phyloP scores from a whole-genome alignment of 2,329 filamentous ascomycete genomes.

The Penicillium palitans region DNA sequence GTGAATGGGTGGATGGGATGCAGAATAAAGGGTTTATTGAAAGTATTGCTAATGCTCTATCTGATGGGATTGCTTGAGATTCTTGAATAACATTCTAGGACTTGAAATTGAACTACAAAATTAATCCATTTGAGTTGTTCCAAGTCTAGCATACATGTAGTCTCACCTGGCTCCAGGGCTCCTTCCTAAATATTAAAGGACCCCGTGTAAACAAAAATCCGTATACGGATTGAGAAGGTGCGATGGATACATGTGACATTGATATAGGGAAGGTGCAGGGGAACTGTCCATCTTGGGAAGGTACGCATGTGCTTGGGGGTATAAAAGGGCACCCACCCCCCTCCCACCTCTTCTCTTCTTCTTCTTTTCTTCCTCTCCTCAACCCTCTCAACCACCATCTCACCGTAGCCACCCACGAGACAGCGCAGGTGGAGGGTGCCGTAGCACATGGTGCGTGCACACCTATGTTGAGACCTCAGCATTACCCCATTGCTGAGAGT shows the following conservation, averaged over 20 bases:
- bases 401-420: not conserved
- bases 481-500: not conserved
- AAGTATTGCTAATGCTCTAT: conserved; percentile 8
- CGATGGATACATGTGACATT: not conserved
- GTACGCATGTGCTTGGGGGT: not conserved
- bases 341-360: not conserved
- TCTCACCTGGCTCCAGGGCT: not conserved
- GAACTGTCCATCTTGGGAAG: not conserved
- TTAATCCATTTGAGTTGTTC: not conserved
- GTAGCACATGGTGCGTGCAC: not conserved
- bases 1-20: conserved; percentile 32
- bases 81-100: not conserved
- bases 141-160: not conserved
- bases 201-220: not conserved
- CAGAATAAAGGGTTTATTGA: conserved; percentile 25
- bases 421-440: not conserved
- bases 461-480: not conserved
- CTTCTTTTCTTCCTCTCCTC: not conserved
- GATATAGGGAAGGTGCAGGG: not conserved
- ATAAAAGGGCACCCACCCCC: not conserved
- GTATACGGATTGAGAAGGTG: not conserved
- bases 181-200: not conserved
- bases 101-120: not conserved
- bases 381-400: not conserved
- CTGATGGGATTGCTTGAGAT: not conserved